Conservation (phyloP, 106 monocot genomes). For the Triglochin maritima region DNA sequence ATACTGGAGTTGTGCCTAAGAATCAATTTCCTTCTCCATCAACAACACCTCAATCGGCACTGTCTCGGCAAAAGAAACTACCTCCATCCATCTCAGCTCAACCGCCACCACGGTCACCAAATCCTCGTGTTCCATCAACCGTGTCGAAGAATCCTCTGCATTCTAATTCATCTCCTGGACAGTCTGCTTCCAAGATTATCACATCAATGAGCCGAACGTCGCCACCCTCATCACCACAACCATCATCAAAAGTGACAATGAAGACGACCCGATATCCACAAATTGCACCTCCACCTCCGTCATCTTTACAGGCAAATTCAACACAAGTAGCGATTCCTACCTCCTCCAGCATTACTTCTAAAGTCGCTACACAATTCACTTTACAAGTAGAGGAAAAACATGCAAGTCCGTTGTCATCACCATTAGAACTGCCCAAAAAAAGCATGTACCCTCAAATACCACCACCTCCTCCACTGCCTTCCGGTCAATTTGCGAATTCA, state of each 20-base stretch:
- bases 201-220: background rate
- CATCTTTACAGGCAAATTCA: background rate
- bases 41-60: background rate
- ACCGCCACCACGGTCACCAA: background rate
- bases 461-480: slow-evolving; percentile 10
- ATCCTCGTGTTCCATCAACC: no score
- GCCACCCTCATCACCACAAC: slow-evolving; percentile 5
- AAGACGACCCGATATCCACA: no score
- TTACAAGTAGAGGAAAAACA: no score
- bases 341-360: no score
- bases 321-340: no score
- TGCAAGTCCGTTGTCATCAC: background rate
- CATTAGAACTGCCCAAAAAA: background rate
- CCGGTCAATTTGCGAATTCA: background rate
- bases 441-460: background rate
- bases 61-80: background rate
- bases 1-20: background rate
- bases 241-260: no score
- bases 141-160: no score
- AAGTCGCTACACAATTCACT: no score
- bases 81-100: background rate
- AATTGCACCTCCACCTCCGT: background rate
- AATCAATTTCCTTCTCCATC: background rate
- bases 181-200: no score
- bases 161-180: no score